These are phyloP conservation scores for Canna indica DNA, from an alignment of 176 grass and related monocot genomes.

Conservation along the genomic window DNA sequence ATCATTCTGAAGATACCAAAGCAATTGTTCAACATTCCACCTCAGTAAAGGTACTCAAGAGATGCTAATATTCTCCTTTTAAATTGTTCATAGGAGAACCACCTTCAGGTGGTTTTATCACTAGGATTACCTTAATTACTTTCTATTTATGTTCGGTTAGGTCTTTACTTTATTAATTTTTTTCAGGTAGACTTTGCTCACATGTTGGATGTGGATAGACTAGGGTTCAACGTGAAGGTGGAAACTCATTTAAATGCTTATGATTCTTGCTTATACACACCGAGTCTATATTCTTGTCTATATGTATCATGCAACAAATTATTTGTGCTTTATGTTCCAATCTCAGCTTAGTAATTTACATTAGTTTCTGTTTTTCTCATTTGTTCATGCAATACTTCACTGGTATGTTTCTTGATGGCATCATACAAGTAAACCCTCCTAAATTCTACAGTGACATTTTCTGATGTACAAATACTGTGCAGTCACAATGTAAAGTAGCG, in stretches of 20 bases:
- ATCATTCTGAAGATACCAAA: slow-evolving; percentile 92
- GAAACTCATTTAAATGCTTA: slow-evolving; percentile 12
- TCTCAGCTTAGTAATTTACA: neutral
- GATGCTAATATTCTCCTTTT: neutral
- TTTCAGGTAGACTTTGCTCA: slow-evolving; percentile 84
- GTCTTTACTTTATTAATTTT: slow-evolving; percentile 13
- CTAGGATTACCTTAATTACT: neutral
- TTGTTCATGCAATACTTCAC: too few species aligned
- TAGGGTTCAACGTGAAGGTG: slow-evolving; percentile 97
- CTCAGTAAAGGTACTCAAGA: slow-evolving; percentile 51
- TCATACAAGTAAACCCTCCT: too few species aligned
- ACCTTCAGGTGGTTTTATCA: neutral
- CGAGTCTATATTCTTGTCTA: neutral
- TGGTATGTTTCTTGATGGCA: too few species aligned
- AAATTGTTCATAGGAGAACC: slow-evolving; percentile 17
- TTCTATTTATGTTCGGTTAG: neutral
- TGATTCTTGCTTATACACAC: neutral
- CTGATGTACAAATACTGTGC: too few species aligned
- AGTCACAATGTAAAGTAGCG: too few species aligned
- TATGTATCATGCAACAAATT: neutral
- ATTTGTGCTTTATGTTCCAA: neutral
- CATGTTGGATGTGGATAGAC: slow-evolving; percentile 81
- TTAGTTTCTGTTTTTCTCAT: too few species aligned
- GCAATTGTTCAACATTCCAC: slow-evolving; percentile 79
- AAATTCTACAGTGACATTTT: too few species aligned